phyloP scores from a whole-genome alignment of 2,329 filamentous ascomycete species.

The Hymenoscyphus albidus region DNA sequence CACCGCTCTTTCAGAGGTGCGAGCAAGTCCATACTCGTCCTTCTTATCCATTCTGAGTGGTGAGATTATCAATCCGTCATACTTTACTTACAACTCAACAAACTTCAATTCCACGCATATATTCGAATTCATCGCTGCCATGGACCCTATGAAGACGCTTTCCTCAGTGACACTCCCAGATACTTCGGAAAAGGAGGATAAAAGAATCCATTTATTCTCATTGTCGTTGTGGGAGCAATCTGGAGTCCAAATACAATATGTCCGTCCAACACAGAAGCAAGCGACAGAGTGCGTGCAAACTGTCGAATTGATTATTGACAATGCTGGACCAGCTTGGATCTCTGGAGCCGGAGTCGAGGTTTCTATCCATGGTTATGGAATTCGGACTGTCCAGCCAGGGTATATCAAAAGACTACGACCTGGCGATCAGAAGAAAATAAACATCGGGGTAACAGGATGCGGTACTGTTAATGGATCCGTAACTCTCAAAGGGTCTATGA shows the following conservation, averaged over 20 bases:
- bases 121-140: slow-evolving; percentile 41
- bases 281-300: slow-evolving; percentile 37
- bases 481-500: slow-evolving; percentile 18
- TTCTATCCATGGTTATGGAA: slow-evolving; percentile 36
- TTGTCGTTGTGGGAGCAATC: slow-evolving; percentile 40
- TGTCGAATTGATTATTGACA: slow-evolving; percentile 41
- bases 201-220: slow-evolving; percentile 43
- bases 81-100: slow-evolving; percentile 39
- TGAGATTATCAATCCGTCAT: slow-evolving; percentile 43
- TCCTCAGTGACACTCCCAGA: slow-evolving; percentile 40
- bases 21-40: slow-evolving; percentile 43
- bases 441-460: slow-evolving; percentile 37
- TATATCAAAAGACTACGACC: slow-evolving; percentile 41
- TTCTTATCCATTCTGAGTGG: slow-evolving; percentile 45
- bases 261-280: slow-evolving; percentile 44
- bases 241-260: slow-evolving; percentile 37
- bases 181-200: slow-evolving; percentile 35
- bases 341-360: slow-evolving; percentile 33
- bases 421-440: slow-evolving; percentile 41
- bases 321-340: slow-evolving; percentile 38
- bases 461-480: slow-evolving; percentile 28
- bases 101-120: slow-evolving; percentile 44
- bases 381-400: slow-evolving; percentile 42
- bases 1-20: slow-evolving; percentile 40
- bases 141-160: slow-evolving; percentile 40